A percentile compares a stretch with the other conserved stretches of the same genome.
Evolutionary conservation across 2,329 filamentous ascomycete species (phyloP).

Genomic region (Pezicula neosporulosa): DNA sequence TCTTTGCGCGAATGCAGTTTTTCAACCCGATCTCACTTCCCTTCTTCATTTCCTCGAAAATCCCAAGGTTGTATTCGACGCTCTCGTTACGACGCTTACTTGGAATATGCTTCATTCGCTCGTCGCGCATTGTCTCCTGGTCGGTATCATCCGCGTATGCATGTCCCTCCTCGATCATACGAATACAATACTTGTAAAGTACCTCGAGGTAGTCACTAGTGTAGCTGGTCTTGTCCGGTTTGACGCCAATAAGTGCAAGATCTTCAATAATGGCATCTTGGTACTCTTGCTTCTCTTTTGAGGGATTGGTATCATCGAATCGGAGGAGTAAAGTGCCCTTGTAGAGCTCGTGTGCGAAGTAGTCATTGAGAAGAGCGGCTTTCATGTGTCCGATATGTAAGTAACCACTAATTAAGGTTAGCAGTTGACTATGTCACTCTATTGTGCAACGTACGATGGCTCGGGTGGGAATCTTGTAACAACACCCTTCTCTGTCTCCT

Average conservation of each 20-base stretch:
- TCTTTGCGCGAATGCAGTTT: slow-evolving; percentile 94
- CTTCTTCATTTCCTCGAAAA: slow-evolving; percentile 91
- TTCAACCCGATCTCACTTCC: slow-evolving; percentile 73
- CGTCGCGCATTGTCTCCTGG: slow-evolving; percentile 79
- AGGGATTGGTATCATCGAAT: slow-evolving; percentile 96
- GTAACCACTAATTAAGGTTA: slow-evolving; percentile 53
- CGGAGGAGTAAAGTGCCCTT: slow-evolving; percentile 86
- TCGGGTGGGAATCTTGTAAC: slow-evolving; percentile 92
- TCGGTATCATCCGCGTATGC: slow-evolving; percentile 95
- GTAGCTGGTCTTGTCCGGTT: slow-evolving; percentile 81
- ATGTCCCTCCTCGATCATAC: slow-evolving; percentile 80
- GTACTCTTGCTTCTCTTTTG: slow-evolving; percentile 96
- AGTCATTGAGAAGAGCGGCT: slow-evolving; percentile 89
- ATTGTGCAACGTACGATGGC: slow-evolving; percentile 63
- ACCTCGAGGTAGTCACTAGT: slow-evolving; percentile 96
- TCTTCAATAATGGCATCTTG: slow-evolving; percentile 93
- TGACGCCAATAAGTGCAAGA: slow-evolving; percentile 85
- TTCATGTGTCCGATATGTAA: slow-evolving; percentile 96
- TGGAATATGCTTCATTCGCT: slow-evolving; percentile 80
- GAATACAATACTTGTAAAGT: slow-evolving; percentile 80
- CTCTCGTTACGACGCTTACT: slow-evolving; percentile 76
- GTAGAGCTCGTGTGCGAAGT: slow-evolving; percentile 93
- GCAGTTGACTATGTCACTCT: neutral
- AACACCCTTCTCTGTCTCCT: slow-evolving; percentile 82
- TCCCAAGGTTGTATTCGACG: slow-evolving; percentile 79